Percentiles rank a stretch among this genome's conserved stretches.
Conservation (phyloP, 306 rosid genomes). For the Trifolium repens region DNA sequence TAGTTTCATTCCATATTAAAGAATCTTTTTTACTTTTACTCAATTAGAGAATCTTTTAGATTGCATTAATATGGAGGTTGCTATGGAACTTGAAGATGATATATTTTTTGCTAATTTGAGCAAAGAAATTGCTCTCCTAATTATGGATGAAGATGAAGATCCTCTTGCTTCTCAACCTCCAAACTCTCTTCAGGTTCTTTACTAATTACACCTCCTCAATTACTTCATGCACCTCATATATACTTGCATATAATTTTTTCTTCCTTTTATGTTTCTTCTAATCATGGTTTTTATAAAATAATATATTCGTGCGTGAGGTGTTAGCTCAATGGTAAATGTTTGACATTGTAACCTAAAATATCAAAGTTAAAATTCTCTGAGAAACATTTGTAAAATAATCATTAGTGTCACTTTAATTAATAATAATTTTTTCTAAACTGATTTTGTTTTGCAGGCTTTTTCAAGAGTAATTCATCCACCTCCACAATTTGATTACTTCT, state of each 20-base stretch:
- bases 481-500: slow-evolving; percentile 50
- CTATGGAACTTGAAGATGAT: slow-evolving; percentile 75
- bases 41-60: background rate
- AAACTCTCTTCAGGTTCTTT: slow-evolving; percentile 67
- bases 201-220: slow-evolving; percentile 19
- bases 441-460: slow-evolving; percentile 55
- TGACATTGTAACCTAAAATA: background rate
- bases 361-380: background rate
- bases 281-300: background rate
- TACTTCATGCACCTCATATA: background rate
- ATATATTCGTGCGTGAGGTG: background rate
- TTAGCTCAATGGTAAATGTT: background rate
- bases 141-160: slow-evolving; percentile 91
- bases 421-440: background rate
- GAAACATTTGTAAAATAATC: background rate
- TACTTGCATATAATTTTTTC: background rate
- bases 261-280: background rate
- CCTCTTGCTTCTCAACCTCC: slow-evolving; percentile 58
- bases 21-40: background rate
- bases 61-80: slow-evolving; percentile 57
- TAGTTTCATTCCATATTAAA: slow-evolving; percentile 12
- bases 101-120: slow-evolving; percentile 80
- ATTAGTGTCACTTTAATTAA: background rate
- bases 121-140: slow-evolving; percentile 83
- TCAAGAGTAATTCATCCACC: slow-evolving; percentile 65